These are phyloP conservation scores for Pseudogymnoascus sp. DNA, from an alignment of 2,329 filamentous ascomycete genomes.

Conservation along the genomic window DNA sequence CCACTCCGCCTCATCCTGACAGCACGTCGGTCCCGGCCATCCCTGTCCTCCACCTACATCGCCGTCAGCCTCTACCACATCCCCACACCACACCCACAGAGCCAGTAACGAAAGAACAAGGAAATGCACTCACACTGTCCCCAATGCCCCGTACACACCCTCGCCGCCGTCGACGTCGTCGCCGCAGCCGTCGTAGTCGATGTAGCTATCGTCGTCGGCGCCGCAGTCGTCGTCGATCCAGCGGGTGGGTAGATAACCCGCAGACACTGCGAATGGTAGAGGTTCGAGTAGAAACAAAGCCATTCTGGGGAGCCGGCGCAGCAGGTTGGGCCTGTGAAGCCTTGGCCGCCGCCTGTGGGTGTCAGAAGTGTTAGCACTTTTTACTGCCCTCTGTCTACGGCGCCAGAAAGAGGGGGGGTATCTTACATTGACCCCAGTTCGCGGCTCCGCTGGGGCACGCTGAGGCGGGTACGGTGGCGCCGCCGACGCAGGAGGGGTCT, in stretches of 20 bases:
- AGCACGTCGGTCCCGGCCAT: background rate
- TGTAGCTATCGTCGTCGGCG: background rate
- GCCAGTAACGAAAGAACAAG: no score
- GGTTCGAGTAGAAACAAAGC: background rate
- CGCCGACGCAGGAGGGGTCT: background rate
- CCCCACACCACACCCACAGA: background rate
- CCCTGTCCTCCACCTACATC: background rate
- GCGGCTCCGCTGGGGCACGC: background rate
- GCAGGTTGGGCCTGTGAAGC: background rate
- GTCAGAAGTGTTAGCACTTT: background rate
- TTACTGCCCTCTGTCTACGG: background rate
- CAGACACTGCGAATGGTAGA: background rate
- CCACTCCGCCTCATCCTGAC: background rate
- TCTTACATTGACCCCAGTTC: background rate
- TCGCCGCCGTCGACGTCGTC: background rate
- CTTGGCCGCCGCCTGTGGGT: background rate
- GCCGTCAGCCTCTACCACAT: background rate
- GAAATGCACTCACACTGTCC: background rate
- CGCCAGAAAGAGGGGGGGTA: background rate
- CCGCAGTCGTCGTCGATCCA: background rate
- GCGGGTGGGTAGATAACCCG: background rate
- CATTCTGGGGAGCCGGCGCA: background rate
- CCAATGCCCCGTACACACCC: background rate
- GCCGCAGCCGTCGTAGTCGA: background rate
- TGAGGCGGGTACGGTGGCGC: constrained; percentile 5